phyloP scores from a whole-genome alignment of 108 stramenopile genomes.

The Pelagomonas calceolata region DNA sequence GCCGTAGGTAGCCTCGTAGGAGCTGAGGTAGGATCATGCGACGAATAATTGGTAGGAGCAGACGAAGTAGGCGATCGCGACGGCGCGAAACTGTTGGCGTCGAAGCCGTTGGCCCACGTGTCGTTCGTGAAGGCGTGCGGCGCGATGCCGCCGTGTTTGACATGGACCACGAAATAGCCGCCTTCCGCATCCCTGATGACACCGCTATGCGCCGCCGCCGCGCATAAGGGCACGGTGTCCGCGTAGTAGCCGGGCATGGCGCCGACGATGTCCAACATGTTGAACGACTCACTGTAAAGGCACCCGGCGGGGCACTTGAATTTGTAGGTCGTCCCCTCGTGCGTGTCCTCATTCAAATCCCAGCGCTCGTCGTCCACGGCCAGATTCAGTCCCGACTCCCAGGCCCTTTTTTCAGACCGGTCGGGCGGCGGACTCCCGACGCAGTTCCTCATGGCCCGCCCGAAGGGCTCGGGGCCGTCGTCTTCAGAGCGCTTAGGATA shows the following conservation, averaged over 20 bases:
- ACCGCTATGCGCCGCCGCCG: constrained; percentile 57
- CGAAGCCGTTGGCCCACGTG: no score
- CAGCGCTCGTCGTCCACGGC: constrained; percentile 46
- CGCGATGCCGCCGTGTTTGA: no score
- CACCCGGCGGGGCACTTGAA: constrained; percentile 44
- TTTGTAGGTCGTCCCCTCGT: constrained; percentile 52
- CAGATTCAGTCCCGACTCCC: constrained; percentile 37
- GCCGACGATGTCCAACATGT: constrained; percentile 6
- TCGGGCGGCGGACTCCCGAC: constrained; percentile 59
- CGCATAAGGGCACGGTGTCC: constrained; percentile 52
- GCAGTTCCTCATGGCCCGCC: constrained; percentile 50
- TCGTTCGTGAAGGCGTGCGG: no score
- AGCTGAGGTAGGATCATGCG: no score
- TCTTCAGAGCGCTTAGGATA: constrained; percentile 28
- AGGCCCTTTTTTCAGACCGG: constrained; percentile 33
- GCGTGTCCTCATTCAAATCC: constrained; percentile 53
- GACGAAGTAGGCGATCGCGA: no score
- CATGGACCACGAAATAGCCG: no score
- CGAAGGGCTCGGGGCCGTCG: constrained; percentile 39
- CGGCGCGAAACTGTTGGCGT: no score
- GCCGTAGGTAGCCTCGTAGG: no score
- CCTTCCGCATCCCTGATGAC: constrained; percentile 9
- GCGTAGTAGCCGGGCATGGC: constrained; percentile 35
- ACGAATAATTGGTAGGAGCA: no score
- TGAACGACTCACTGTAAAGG: constrained; percentile 11